Evolutionary conservation across 768 basidiomycete genomes (phyloP).

Genomic region (Mycena polygramma): DNA sequence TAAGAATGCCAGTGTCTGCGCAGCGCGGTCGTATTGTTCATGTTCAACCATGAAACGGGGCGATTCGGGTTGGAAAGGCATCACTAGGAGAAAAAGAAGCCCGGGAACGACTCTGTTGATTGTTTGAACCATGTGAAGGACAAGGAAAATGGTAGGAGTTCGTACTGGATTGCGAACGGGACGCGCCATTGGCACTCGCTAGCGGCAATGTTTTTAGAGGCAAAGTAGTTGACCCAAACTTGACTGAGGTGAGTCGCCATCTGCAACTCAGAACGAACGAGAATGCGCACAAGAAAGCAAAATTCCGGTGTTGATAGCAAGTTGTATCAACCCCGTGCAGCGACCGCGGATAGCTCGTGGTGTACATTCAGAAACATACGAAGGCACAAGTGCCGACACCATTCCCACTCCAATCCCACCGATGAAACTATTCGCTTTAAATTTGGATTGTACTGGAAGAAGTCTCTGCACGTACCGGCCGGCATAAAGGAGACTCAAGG

Average conservation of each 20-base stretch:
- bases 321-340: conserved; percentile 60
- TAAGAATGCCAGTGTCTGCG: conserved; percentile 53
- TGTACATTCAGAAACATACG: conserved; percentile 65
- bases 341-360: conserved; percentile 63
- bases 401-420: conserved; percentile 73
- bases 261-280: background rate
- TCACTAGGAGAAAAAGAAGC: conserved; percentile 58
- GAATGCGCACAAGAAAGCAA: conserved; percentile 51
- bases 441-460: conserved; percentile 36
- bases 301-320: conserved; percentile 53
- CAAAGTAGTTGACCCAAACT: conserved; percentile 65
- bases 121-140: background rate
- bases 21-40: conserved; percentile 56
- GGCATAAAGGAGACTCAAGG: conserved; percentile 21
- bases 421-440: conserved; percentile 64
- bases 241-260: background rate
- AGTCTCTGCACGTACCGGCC: conserved; percentile 27
- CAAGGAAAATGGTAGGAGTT: background rate
- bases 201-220: conserved; percentile 50
- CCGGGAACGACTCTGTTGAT: conserved; percentile 59
- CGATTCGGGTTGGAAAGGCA: conserved; percentile 67
- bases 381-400: conserved; percentile 62
- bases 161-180: conserved; percentile 62
- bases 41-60: conserved; percentile 70
- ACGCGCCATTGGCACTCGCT: conserved; percentile 66